Evolutionary conservation across 139 green algal genomes (phyloP).

Genomic region (Volvox reticuliferus): DNA sequence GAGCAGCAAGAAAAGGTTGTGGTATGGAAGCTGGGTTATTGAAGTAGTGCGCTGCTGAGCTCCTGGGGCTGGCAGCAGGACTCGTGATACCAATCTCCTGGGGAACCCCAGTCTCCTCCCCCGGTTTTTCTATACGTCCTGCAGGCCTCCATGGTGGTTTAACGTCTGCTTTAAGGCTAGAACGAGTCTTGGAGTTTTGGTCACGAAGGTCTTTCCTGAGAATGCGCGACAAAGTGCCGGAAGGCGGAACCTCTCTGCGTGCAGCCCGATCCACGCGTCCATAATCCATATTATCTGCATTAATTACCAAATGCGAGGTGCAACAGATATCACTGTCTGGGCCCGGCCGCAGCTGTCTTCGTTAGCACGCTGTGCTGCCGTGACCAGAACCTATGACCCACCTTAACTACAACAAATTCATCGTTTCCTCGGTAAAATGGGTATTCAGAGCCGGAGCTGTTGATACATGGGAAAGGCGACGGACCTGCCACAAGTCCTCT

Average conservation of each 20-base stretch:
- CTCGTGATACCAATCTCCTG: background rate
- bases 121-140: constrained; percentile 8
- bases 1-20: background rate
- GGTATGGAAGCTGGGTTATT: background rate
- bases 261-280: background rate
- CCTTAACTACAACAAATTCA: no score
- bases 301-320: background rate
- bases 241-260: background rate
- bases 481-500: no score
- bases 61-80: background rate
- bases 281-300: constrained; percentile 8
- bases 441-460: no score
- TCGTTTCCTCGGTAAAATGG: no score
- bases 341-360: no score
- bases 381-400: no score
- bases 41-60: constrained; percentile 26
- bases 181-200: background rate
- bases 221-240: constrained; percentile 11
- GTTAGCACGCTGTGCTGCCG: no score
- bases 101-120: background rate
- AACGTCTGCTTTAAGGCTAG: background rate
- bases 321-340: no score
- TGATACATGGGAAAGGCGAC: no score
- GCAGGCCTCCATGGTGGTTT: constrained; percentile 27
- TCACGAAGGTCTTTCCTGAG: constrained; percentile 19